Base-by-base conservation (phyloP, 345 rosid species). In the Salix arbutifolia region DNA sequence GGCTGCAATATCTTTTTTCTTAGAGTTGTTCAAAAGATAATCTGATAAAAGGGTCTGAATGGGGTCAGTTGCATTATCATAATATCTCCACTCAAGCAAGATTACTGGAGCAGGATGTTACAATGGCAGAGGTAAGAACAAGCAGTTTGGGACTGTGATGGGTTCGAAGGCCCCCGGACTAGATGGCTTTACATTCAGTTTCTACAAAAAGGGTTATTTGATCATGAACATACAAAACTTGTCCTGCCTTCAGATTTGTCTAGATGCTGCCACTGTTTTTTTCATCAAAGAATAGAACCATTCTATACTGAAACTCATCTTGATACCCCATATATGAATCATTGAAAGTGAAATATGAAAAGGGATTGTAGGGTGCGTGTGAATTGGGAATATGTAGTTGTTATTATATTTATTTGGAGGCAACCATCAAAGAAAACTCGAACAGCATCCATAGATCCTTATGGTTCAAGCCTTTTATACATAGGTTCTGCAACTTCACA, bases 401-500 rank as follows among this genome's bases (percentile, higher is more conserved):
- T 17, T 52, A 19, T 52, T 52, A 19, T 18, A 52, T 52, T 19
- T 52, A n/a, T n/a, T 52, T 52, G 23, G 23, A 52, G 60, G 60
- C 23, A 65, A 18, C 40, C 68, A 12, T 6, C 37, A 31, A 65
- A 52, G 4, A 52, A 19, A 30, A 65, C 31, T 65, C 68, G 31
- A 65, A 4, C 68, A 65, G 68, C n/a, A 6, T 30, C 30, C 37
- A 3, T 52, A n/a, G 60, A 52, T 7, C 72, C 86, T 79, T 89
- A 88, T 74, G 92, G 91, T 31, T 81, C 88, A 65, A 89, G 92
- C 88, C 89, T 89, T 31, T 67, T 79, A 37, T 84, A 88, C 33
- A 88, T 87, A 52, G 90, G 92, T 5, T 91, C 91, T 62, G 91
- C 92, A 23, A 31, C 89, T 88, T 89, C 86, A 88, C 93, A 38